Evolutionary conservation across 441 rosid genomes (phyloP), one percentile per base, ranked within the genome.

Genomic region (Melastoma candidum): DNA sequence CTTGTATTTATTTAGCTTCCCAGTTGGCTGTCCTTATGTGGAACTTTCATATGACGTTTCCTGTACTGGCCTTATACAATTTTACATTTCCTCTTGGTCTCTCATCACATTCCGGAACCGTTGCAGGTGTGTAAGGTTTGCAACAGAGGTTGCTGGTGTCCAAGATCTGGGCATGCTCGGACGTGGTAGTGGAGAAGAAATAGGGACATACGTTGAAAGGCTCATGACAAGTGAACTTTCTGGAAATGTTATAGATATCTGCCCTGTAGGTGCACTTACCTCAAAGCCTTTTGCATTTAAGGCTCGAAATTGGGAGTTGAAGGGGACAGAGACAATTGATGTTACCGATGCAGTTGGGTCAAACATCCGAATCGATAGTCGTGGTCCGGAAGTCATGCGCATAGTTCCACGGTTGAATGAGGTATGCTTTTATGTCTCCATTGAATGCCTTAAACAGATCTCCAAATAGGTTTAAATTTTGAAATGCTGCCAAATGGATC

Each of bases 171-270:
- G 98, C 56, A 82, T 92, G 64, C 69, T 92, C 64, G 98, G 98
- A 27, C 98, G 98, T 68, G 98, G 98, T 44, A 92, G 96, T 63
- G 95, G 98, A 68, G 98, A 92, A 74, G 98, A 92, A 71, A 92
- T 92, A 59, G 98, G 98, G 56, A 92, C 98, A 60, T 92, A 92
- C 47, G 98, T 92, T 51, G 98, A 92, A 63, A 92, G 77, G 62
- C 95, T 92, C 65, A 92, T 92, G 98, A 83, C 93, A 49, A 92
- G 98, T 76, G 98, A 92, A 66, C 96, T 92, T 55, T 87, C 98
- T 63, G 98, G 98, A 77, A 92, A 87, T 54, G 96, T 87, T 7
- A 92, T 92, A 12, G 98, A 92, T 59, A 92, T 92, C 22, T 92
- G 98, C 74, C 98, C 98, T 57, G 98, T 87, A n/a, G 98, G 98